Conservation (phyloP, 768 basidiomycete genomes). For the Collybiopsis confluens region DNA sequence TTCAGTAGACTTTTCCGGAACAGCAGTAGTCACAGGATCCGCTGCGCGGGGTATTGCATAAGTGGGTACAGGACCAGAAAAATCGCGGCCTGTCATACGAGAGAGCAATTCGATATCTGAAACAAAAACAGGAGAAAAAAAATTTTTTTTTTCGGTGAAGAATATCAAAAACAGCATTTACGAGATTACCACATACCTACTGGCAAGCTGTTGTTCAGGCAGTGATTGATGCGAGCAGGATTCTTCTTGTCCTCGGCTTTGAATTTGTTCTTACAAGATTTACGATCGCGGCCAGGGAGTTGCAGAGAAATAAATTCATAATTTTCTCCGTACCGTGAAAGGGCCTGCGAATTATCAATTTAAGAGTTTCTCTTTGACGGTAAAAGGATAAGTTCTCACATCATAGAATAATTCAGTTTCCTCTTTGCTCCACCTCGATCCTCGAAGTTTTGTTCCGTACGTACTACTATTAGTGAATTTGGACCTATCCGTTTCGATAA, state of each 20-base stretch:
- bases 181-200: constrained; percentile 51
- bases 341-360: constrained; percentile 49
- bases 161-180: neutral
- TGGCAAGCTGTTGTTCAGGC: constrained; percentile 70
- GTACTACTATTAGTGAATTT: constrained; percentile 84
- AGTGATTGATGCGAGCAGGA: constrained; percentile 67
- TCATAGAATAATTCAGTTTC: constrained; percentile 89
- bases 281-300: constrained; percentile 79
- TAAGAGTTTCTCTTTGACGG: constrained; percentile 5
- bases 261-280: constrained; percentile 91
- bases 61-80: constrained; percentile 74
- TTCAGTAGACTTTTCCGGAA: neutral
- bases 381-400: constrained; percentile 36
- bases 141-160: no score
- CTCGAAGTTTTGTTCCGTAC: constrained; percentile 76
- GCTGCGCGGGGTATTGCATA: constrained; percentile 43
- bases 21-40: constrained; percentile 12
- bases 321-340: constrained; percentile 87
- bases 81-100: constrained; percentile 82
- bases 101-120: constrained; percentile 70
- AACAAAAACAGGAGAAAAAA: neutral
- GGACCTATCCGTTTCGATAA: constrained; percentile 77
- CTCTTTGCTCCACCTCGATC: constrained; percentile 83
- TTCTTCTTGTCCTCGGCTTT: constrained; percentile 85
- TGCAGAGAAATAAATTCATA: constrained; percentile 89